These are phyloP conservation scores for Pulveroboletus ravenelii DNA, from an alignment of 768 basidiomycete species.

Conservation along the genomic window DNA sequence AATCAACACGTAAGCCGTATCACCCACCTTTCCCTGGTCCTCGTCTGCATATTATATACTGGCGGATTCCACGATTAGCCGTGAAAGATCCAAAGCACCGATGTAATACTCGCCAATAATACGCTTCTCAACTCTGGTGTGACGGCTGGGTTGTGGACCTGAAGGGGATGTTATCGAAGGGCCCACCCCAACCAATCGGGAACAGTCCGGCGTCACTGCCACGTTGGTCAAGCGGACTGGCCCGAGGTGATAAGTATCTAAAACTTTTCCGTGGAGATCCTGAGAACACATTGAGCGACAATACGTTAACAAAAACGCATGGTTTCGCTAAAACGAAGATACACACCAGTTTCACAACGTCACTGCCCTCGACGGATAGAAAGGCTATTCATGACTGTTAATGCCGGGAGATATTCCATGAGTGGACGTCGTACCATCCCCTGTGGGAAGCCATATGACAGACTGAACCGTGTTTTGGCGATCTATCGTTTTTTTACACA, in stretches of 20 bases:
- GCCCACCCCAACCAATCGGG: slow-evolving; percentile 46
- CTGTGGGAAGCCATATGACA: slow-evolving; percentile 49
- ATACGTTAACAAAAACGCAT: slow-evolving; percentile 14
- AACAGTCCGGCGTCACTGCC: slow-evolving; percentile 43
- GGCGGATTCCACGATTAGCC: slow-evolving; percentile 1
- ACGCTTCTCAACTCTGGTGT: slow-evolving; percentile 49
- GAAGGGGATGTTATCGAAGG: slow-evolving; percentile 39
- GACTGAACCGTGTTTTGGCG: slow-evolving; percentile 43
- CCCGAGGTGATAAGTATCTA: slow-evolving; percentile 41
- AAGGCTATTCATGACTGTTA: slow-evolving; percentile 36
- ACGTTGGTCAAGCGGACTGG: slow-evolving; percentile 47
- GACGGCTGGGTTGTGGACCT: slow-evolving; percentile 44
- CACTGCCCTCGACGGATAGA: slow-evolving; percentile 47
- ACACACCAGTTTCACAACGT: slow-evolving; percentile 43
- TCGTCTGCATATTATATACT: slow-evolving; percentile 48
- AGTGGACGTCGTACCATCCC: slow-evolving; percentile 35
- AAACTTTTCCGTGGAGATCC: slow-evolving; percentile 44
- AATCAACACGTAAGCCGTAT: neutral
- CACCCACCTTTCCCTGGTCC: slow-evolving; percentile 42
- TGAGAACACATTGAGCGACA: slow-evolving; percentile 14
- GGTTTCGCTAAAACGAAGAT: slow-evolving; percentile 3
- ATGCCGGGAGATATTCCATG: slow-evolving; percentile 5
- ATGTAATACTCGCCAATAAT: slow-evolving; percentile 40
- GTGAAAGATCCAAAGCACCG: neutral
- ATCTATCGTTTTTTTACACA: slow-evolving; percentile 48